Evolutionary conservation across 106 monocot species (phyloP), one percentile per base, ranked within the genome.

Genomic region (Hemerocallis citrina): DNA sequence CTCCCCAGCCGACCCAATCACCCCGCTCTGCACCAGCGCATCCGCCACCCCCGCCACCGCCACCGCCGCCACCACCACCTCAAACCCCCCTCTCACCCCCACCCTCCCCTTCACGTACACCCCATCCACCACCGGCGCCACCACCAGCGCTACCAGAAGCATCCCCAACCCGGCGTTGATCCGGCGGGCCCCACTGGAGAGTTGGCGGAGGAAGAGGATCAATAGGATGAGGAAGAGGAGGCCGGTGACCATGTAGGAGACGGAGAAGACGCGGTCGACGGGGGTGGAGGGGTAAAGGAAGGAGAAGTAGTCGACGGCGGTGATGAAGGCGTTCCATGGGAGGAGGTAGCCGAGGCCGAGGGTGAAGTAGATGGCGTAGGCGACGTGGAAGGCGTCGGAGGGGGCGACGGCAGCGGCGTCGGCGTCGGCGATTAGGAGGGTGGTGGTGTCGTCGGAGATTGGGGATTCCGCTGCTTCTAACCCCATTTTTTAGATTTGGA

Each of bases 281-380:
- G 86, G 57, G 56, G 57, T 63, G 21, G 19, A 42, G 15, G 95
- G 95, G 72, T 96, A 96, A 55, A 96, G 81, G 80, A 81, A 96
- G 71, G 74, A 15, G 84, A 96, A 96, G 77, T 96, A 96, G 64
- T 96, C 87, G 63, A 96, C 86, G 54, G 90, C 87, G 35, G 86
- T 96, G 69, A 96, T 91, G 83, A 84, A 96, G 27, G 90, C 84
- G 78, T 96, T 96, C 95, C 95, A 91, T 0, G 95, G 95, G 50
- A 96, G 63, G 58, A 96, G 90, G 75, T 77, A 96, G 1, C 95
- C 90, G 23, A 75, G 52, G 44, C 95, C 95, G 44, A 96, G 84
- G 32, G 46, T 74, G 81, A 90, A 91, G 79, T 81, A 85, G 64
- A 87, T 60, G 6, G 37, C 5, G 87, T 90, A 96, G 1, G 84